Percentiles rank a stretch among this genome's conserved stretches.
Evolutionary conservation across 495 filamentous ascomycete genomes (phyloP).

Genomic region (Delitschia confertaspora): DNA sequence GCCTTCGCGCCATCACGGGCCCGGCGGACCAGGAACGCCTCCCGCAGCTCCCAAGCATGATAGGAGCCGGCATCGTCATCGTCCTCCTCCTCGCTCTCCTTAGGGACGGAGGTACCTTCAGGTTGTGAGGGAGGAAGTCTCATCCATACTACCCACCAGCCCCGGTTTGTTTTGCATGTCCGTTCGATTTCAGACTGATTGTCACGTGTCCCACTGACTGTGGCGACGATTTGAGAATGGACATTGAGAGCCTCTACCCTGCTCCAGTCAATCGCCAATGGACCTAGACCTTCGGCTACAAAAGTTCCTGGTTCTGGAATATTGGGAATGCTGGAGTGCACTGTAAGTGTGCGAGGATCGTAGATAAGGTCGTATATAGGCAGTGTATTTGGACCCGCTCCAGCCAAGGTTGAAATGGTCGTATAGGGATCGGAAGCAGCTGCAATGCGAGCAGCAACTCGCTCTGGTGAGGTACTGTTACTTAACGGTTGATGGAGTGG

Average conservation of each 20-base stretch:
- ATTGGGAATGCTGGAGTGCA: conserved; percentile 81
- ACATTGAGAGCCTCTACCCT: conserved; percentile 85
- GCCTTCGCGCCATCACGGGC: conserved; percentile 56
- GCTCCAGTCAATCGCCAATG: conserved; percentile 47
- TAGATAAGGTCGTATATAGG: conserved; percentile 78
- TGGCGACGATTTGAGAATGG: conserved; percentile 74
- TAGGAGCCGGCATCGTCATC: conserved; percentile 2
- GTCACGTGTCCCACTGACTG: conserved; percentile 53
- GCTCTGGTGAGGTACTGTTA: conserved; percentile 52
- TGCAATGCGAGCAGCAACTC: conserved; percentile 43
- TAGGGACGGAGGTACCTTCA: conserved; percentile 1
- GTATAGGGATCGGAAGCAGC: conserved; percentile 29
- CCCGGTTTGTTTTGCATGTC: conserved; percentile 83
- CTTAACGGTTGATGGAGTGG: conserved; percentile 67
- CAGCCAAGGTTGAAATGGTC: conserved; percentile 26
- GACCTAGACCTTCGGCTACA: conserved; percentile 24
- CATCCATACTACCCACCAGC: conserved; percentile 97
- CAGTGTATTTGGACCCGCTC: conserved; percentile 31
- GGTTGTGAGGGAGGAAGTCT: conserved; percentile 46
- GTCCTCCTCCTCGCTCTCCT: conserved; percentile 9
- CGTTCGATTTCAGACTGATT: conserved; percentile 56
- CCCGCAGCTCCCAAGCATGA: conserved; percentile 35
- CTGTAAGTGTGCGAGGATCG: conserved; percentile 64
- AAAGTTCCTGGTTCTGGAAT: conserved; percentile 58
- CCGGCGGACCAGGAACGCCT: conserved; percentile 71